Conservation (phyloP, 75 land plant species). For the Isoetes taiwanensis region DNA sequence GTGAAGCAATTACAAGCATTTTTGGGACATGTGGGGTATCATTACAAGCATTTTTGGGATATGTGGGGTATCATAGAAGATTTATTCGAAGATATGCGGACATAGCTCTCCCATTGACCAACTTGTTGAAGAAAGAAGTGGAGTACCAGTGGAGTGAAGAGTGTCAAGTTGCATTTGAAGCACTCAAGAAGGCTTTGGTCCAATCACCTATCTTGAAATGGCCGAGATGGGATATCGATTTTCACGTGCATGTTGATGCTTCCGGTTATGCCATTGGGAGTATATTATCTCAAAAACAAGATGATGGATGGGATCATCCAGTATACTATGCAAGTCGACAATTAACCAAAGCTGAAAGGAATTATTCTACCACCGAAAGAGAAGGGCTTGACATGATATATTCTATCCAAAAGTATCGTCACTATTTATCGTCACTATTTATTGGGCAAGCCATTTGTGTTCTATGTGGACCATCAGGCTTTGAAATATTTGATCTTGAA, state of each 20-base stretch:
- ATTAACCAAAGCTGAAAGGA: background rate
- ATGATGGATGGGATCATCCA: constrained; percentile 3
- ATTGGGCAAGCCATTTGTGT: background rate
- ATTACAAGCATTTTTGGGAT: no score
- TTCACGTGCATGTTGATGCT: no score
- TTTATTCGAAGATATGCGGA: background rate
- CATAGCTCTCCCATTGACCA: background rate
- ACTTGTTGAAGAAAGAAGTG: background rate
- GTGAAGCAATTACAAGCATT: constrained; percentile 5
- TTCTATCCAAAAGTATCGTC: background rate
- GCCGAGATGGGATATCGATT: background rate
- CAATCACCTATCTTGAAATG: background rate
- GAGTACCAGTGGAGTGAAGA: background rate
- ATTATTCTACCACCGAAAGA: background rate
- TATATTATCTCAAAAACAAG: no score
- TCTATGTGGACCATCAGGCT: background rate
- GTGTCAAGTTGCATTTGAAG: background rate
- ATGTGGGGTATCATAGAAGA: background rate
- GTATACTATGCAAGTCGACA: background rate
- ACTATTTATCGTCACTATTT: no score
- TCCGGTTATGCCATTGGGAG: no score
- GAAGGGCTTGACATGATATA: background rate
- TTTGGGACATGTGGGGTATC: background rate
- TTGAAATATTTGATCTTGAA: no score
- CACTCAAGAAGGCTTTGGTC: background rate